A percentile compares a stretch with the other conserved stretches of the same genome.
These are phyloP conservation scores for Verticillium zaregamsianum DNA, from an alignment of 2,329 filamentous ascomycete genomes.

Conservation along the genomic window DNA sequence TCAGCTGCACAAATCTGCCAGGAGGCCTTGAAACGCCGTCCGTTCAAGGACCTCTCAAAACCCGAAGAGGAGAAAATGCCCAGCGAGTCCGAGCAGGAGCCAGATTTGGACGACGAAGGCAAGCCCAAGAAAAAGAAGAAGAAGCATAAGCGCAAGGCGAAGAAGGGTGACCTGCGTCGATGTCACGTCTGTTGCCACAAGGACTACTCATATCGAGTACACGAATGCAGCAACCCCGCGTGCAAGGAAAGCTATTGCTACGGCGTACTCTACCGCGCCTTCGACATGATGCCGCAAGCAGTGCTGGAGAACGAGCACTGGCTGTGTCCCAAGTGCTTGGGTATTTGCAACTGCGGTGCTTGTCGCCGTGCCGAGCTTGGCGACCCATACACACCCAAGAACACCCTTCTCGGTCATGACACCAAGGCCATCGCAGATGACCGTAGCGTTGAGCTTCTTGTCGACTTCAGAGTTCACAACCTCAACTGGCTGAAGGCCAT, in stretches of 20 bases:
- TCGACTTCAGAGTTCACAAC: conserved; percentile 89
- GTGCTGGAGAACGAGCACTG: conserved; percentile 78
- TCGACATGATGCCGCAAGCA: conserved; percentile 81
- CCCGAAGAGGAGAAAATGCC: conserved; percentile 39
- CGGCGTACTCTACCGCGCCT: conserved; percentile 85
- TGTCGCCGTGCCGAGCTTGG: conserved; percentile 68
- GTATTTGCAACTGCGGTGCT: conserved; percentile 80
- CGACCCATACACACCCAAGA: conserved; percentile 78
- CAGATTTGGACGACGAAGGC: conserved; percentile 61
- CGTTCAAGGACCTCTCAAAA: conserved; percentile 78
- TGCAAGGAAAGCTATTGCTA: conserved; percentile 85
- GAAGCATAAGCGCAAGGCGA: conserved; percentile 52
- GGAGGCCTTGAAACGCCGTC: conserved; percentile 73
- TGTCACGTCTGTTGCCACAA: conserved; percentile 84
- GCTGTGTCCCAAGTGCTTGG: conserved; percentile 83
- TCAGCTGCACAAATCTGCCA: conserved; percentile 91
- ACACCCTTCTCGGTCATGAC: conserved; percentile 84
- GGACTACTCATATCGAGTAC: conserved; percentile 81
- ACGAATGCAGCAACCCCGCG: conserved; percentile 64
- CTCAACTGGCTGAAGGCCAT: conserved; percentile 69
- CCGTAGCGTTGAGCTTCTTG: conserved; percentile 82
- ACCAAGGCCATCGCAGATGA: conserved; percentile 87
- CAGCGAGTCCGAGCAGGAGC: conserved; percentile 43
- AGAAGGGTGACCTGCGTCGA: conserved; percentile 49
- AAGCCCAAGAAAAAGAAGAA: conserved; percentile 59